Evolutionary conservation across 2,329 filamentous ascomycete species (phyloP).

Genomic region (Ramularia endophylla): DNA sequence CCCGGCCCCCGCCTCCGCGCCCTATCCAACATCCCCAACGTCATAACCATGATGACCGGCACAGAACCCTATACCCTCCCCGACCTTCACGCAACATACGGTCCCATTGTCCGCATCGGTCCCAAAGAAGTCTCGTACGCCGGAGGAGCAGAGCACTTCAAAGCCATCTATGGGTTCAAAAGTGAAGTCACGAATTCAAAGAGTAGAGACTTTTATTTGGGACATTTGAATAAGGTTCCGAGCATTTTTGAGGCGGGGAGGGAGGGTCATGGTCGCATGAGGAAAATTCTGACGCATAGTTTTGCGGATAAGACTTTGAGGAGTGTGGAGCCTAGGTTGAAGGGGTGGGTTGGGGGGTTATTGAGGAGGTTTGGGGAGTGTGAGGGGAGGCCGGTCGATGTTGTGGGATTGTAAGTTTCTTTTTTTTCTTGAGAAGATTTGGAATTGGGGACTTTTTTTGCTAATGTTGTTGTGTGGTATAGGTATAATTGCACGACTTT

Average conservation of each 20-base stretch:
- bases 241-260: conserved; percentile 21
- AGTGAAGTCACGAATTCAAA: neutral
- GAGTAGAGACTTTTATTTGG: too few relatives aligned
- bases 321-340: conserved; percentile 28
- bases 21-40: conserved; percentile 16
- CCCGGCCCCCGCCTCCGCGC: conserved; percentile 35
- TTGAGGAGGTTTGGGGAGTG: conserved; percentile 18
- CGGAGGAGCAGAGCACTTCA: conserved; percentile 18
- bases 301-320: conserved; percentile 28
- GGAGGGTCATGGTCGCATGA: conserved; percentile 20
- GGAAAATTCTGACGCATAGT: conserved; percentile 21
- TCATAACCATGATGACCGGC: conserved; percentile 15
- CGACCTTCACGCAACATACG: conserved; percentile 33
- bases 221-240: conserved; percentile 19
- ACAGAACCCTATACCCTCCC: conserved; percentile 11
- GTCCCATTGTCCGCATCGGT: conserved; percentile 35
- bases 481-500: conserved; percentile 29
- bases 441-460: too few relatives aligned
- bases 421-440: too few relatives aligned
- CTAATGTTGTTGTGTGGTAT: conserved; percentile 26
- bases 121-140: conserved; percentile 37
- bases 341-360: conserved; percentile 22
- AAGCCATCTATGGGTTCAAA: conserved; percentile 21
- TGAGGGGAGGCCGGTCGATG: conserved; percentile 17
- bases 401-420: too few relatives aligned